Base-by-base conservation (phyloP, 306 rosid species). In the Lagenaria siceraria region DNA sequence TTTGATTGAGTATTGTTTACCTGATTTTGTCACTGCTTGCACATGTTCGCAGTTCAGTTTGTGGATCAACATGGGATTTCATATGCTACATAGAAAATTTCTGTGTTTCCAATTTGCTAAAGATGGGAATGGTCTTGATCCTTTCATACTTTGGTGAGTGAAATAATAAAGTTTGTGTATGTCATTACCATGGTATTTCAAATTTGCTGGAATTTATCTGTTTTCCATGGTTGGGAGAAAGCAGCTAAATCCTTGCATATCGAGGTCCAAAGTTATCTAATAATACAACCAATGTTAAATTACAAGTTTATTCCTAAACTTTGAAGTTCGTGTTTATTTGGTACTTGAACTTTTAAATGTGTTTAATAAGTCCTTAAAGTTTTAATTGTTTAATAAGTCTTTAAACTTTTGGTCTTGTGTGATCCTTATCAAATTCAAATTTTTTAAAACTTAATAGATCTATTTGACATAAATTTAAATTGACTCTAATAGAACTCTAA, bases 61-160 rank as follows among this genome's bases (percentile, higher is more conserved):
- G 97, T 49, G 87, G 87, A 78, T 83, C 92, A 70, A 85, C 92
- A 78, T 89, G 97, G 97, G 97, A 89, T 84, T 79, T 91, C 82
- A 38, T 82, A 7, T 89, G 92, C 73, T 87, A 86, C 81, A 82
- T 89, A 7, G 89, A 91, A 62, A 77, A 87, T 24, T 89, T 91
- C 52, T 91, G 93, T 52, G 25, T 91, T 66, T 81, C 89, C 84
- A 85, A 91, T 80, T 76, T 89, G 77, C 80, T 89, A 71, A 87
- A 73, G 82, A 78, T 87, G 78, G 89, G 79, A 66, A 40, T 84
- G 87, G 87, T 86, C 29, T 78, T 89, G 81, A 48, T 87, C 80
- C 81, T 91, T 5, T 65, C 81, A 55, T 91, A 89, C 82, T 61
- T 88, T 75, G 97, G 95, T 91, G 79, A 87, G 90, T 81, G 22